Percentiles rank a stretch among this genome's conserved stretches.
Conservation (phyloP, 2,329 filamentous ascomycete species). For the Verruconis gallopava region DNA sequence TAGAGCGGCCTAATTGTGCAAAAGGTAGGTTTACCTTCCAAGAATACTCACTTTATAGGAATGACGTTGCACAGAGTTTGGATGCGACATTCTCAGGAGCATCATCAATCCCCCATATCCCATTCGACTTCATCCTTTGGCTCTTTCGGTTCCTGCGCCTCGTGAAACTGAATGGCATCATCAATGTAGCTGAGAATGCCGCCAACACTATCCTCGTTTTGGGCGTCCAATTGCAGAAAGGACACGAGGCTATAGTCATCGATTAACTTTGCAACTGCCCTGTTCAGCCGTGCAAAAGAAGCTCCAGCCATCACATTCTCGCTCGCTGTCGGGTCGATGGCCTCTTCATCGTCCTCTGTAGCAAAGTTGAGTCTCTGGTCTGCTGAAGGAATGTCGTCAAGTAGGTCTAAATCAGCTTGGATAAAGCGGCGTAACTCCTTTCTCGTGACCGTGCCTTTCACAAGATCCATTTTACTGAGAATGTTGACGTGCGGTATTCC, state of each 20-base stretch:
- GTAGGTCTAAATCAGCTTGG: conserved; percentile 67
- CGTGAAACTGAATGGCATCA: conserved; percentile 84
- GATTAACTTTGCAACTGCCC: conserved; percentile 78
- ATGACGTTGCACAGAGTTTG: too few species aligned
- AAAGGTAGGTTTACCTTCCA: too few species aligned
- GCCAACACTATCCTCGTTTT: conserved; percentile 83
- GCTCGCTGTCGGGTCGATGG: conserved; percentile 48
- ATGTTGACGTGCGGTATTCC: conserved; percentile 96
- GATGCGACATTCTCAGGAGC: too few species aligned
- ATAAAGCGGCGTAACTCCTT: conserved; percentile 83
- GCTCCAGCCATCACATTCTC: conserved; percentile 65
- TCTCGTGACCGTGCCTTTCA: conserved; percentile 78
- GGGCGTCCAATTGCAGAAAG: conserved; percentile 77
- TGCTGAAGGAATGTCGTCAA: conserved; percentile 65
- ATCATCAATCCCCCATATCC: not conserved
- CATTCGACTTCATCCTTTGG: conserved; percentile 36
- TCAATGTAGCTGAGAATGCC: conserved; percentile 84
- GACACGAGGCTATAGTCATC: conserved; percentile 98
- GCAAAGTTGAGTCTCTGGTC: conserved; percentile 17
- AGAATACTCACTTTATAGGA: too few species aligned
- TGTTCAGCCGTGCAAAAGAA: conserved; percentile 72
- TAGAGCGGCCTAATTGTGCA: too few species aligned
- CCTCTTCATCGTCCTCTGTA: conserved; percentile 24
- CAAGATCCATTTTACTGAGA: conserved; percentile 92
- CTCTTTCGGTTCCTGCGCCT: conserved; percentile 83